Base-by-base conservation (phyloP, 2,329 filamentous ascomycete species). In the Akanthomyces uredinophilus region DNA sequence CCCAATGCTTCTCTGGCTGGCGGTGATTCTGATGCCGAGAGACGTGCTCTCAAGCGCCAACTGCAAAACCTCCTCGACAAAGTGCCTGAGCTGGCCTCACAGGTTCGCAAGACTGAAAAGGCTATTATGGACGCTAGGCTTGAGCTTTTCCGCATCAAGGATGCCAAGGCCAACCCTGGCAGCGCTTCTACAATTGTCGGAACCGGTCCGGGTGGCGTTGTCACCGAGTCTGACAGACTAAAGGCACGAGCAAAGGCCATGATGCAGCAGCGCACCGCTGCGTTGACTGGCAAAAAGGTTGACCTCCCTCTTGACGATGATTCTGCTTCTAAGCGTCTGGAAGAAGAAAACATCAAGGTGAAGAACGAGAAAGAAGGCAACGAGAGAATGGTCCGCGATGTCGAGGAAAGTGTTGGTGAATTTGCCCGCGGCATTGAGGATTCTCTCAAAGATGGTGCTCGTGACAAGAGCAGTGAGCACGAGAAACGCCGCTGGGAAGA, bases 181-280 rank as follows among this genome's bases (percentile, higher is more conserved):
- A 91, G 89, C 70, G 88, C 91, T 11, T 82, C 89, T 22, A 83
- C 87, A 35, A 92, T 99, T 65, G 86, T 98, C 63, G 95, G 95
- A 51, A 98, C 94, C 64, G 95, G 95, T 11, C 94, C 93, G 63
- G 94, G 94, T 49, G 95, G 95, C 58, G 78, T 86, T 50, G 86
- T 99, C 47, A 99, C 95, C 0, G 95, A 99, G 75, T 90, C 92
- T 4, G 95, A 99, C 76, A 87, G 94, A 60, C 85, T 98, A 67
- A 98, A 97, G 79, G 95, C 95, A 41, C 87, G 93, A 68, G 94
- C 95, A 37, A 96, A 93, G 77, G 94, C 94, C 44, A 96, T 97
- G 87, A 99, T 99, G 95, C 94, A 98, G 77, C 93, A 96, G 70
- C 89, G 95, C 64, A 93, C 95, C 67, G 95, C 95, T 61, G 94